These are phyloP conservation scores for Pezicula carpinea DNA, from an alignment of 2,329 filamentous ascomycete genomes.

Conservation along the genomic window DNA sequence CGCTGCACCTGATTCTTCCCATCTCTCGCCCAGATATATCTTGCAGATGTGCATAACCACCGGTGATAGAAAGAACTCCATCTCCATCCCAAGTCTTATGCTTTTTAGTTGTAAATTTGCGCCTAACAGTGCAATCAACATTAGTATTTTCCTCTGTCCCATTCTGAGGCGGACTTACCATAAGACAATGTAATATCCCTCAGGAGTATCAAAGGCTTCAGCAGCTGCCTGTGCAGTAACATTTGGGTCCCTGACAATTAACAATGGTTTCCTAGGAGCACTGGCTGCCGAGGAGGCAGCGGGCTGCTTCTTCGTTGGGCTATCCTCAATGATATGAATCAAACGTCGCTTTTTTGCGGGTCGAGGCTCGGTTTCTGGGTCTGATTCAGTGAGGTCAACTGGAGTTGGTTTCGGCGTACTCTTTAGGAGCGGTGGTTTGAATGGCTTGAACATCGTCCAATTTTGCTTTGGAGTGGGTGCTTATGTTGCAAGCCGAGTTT, in stretches of 20 bases:
- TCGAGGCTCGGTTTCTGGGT: conserved; percentile 15
- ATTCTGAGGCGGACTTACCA: conserved; percentile 18
- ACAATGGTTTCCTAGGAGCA: conserved; percentile 26
- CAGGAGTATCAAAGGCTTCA: conserved; percentile 6
- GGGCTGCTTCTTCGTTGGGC: conserved; percentile 8
- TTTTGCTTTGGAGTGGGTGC: neutral
- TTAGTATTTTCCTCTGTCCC: neutral
- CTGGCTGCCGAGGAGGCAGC: conserved; percentile 15
- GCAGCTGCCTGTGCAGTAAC: neutral
- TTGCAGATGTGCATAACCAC: conserved; percentile 54
- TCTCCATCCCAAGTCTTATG: conserved; percentile 77
- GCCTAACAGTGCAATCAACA: conserved; percentile 36
- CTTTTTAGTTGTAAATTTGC: conserved; percentile 66
- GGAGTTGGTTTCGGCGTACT: conserved; percentile 10
- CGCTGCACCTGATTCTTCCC: conserved; percentile 50
- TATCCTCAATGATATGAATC: conserved; percentile 21
- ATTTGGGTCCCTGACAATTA: conserved; percentile 21
- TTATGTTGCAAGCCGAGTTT: neutral
- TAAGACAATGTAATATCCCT: conserved; percentile 29
- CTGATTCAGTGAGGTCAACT: conserved; percentile 13
- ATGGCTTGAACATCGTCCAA: conserved; percentile 28
- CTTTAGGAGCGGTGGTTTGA: conserved; percentile 26
- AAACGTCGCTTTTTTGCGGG: conserved; percentile 24
- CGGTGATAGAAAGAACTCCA: conserved; percentile 54
- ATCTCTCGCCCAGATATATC: conserved; percentile 60